phyloP scores from a whole-genome alignment of 352 stramenopile genomes.

The Poterioochromonas sp. region DNA sequence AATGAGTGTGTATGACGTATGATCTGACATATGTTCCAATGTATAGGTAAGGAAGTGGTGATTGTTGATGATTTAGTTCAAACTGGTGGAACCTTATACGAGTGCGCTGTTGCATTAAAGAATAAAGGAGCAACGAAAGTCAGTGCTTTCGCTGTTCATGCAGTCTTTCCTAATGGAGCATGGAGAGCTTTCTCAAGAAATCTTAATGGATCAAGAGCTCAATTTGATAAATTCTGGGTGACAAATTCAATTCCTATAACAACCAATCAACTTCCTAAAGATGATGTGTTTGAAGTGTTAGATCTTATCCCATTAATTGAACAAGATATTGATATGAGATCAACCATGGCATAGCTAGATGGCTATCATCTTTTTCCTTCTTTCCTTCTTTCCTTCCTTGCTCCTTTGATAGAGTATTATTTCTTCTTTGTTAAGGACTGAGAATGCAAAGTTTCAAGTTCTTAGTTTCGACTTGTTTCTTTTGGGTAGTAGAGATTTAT shows the following conservation, averaged over 20 bases:
- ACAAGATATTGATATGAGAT: conserved; percentile 42
- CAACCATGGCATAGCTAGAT: neutral
- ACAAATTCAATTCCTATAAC: conserved; percentile 48
- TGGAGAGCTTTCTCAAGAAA: conserved; percentile 44
- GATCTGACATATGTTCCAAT: neutral
- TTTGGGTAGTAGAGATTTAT: too few relatives aligned
- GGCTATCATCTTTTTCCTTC: neutral
- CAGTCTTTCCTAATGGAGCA: conserved; percentile 48
- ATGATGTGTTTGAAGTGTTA: conserved; percentile 46
- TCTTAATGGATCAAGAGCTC: neutral
- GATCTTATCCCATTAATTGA: conserved; percentile 46
- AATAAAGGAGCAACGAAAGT: conserved; percentile 51
- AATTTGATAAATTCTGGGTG: conserved; percentile 40
- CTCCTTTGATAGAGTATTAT: too few relatives aligned
- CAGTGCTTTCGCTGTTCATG: conserved; percentile 56
- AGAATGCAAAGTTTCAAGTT: too few relatives aligned
- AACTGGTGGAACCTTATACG: conserved; percentile 67
- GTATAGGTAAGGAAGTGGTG: conserved; percentile 46
- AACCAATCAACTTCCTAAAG: conserved; percentile 41
- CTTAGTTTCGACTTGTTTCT: too few relatives aligned
- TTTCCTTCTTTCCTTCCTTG: too few relatives aligned
- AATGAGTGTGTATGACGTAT: neutral
- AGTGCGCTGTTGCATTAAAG: conserved; percentile 51
- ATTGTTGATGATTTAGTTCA: conserved; percentile 71
- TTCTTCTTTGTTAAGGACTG: too few relatives aligned